Conservation (phyloP, 106 monocot species). For the Acanthochlamys bracteata region DNA sequence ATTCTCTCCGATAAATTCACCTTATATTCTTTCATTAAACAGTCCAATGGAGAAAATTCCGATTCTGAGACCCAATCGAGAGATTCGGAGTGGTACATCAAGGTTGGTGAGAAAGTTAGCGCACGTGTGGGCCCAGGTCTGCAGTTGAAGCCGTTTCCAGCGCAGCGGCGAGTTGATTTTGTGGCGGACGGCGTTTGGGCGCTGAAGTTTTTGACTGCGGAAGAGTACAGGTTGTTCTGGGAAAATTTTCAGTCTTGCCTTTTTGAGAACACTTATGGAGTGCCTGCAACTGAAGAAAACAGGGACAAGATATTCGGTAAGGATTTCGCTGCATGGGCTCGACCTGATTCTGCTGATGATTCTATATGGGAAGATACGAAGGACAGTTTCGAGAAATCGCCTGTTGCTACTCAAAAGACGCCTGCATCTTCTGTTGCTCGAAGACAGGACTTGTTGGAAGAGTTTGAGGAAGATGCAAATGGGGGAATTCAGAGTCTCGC, state of each 20-base stretch:
- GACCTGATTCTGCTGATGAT: conserved; percentile 69
- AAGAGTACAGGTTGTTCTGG: conserved; percentile 37
- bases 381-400: conserved; percentile 38
- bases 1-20: conserved; percentile 57
- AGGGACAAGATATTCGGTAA: conserved; percentile 67
- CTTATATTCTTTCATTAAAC: conserved; percentile 44
- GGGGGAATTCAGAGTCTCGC: conserved; percentile 82
- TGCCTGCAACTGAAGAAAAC: conserved; percentile 53
- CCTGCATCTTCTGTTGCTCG: not conserved
- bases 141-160: conserved; percentile 78
- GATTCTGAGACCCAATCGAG: conserved; percentile 11
- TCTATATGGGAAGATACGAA: conserved; percentile 83
- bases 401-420: conserved; percentile 1
- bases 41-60: conserved; percentile 16
- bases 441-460: conserved; percentile 38
- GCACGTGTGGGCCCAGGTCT: conserved; percentile 46
- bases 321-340: conserved; percentile 87
- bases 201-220: conserved; percentile 39
- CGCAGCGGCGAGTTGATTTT: conserved; percentile 72
- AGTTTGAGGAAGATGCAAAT: conserved; percentile 59
- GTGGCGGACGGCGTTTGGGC: conserved; percentile 94
- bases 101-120: conserved; percentile 56
- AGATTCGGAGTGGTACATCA: conserved; percentile 41
- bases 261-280: conserved; percentile 66
- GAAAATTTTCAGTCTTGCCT: conserved; percentile 54